Percentiles rank a stretch among this genome's conserved stretches.
Conservation (phyloP, 331 rosid species). For the Acacia concinna region DNA sequence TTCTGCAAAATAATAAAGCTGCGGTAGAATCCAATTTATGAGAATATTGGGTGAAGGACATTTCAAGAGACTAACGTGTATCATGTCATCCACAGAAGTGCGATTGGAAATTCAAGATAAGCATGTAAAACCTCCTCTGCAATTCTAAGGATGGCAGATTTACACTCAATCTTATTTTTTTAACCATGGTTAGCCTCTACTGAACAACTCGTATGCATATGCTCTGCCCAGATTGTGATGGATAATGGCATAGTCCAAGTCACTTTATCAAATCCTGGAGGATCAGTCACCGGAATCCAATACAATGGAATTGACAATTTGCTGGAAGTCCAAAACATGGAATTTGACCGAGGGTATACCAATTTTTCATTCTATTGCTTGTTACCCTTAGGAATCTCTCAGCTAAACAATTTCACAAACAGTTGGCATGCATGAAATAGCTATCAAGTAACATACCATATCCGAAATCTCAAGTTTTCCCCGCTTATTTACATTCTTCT, state of each 20-base stretch:
- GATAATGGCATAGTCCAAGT: conserved; percentile 83
- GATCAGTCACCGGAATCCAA: conserved; percentile 61
- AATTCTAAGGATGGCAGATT: background rate
- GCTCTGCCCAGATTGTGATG: conserved; percentile 59
- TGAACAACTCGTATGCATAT: background rate
- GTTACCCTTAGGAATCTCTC: background rate
- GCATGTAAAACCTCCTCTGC: conserved; percentile 48
- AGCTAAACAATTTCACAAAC: conserved; percentile 27
- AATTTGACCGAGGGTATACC: conserved; percentile 68
- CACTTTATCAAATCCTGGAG: conserved; percentile 76
- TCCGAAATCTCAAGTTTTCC: background rate
- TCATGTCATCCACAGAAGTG: conserved; percentile 40
- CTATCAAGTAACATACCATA: background rate
- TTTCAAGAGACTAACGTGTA: conserved; percentile 33
- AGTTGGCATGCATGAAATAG: conserved; percentile 9
- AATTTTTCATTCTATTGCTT: background rate
- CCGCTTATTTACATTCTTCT: background rate
- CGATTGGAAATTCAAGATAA: conserved; percentile 66
- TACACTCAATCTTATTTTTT: background rate
- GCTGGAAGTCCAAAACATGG: conserved; percentile 65
- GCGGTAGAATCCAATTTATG: conserved; percentile 5
- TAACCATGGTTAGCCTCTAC: background rate
- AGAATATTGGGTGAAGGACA: conserved; percentile 13
- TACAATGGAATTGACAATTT: conserved; percentile 76
- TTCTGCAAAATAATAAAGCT: background rate